These are phyloP conservation scores for Leishmania braziliensis DNA, from an alignment of 208 protist species.

Conservation along the genomic window DNA sequence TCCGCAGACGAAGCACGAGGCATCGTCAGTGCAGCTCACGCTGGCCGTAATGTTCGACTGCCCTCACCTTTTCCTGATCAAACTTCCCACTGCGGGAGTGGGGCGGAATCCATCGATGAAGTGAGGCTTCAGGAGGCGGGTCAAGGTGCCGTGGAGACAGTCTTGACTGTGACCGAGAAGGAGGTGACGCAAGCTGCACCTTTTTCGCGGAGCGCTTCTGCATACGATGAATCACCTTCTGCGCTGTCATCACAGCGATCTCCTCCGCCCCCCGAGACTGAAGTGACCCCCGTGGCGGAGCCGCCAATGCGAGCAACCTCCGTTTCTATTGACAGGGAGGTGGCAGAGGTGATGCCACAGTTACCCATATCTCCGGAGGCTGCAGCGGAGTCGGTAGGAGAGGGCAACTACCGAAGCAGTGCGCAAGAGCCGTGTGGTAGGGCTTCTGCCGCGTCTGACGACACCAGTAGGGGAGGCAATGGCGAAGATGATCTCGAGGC, in stretches of 20 bases:
- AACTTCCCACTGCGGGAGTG: neutral
- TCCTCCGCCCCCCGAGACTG: neutral
- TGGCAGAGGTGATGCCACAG: neutral
- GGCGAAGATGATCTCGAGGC: neutral
- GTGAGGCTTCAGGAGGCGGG: neutral
- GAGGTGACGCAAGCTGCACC: neutral
- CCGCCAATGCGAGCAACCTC: neutral
- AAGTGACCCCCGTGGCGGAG: neutral
- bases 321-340: neutral
- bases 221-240: neutral
- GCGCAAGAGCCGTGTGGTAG: neutral
- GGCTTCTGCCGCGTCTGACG: neutral
- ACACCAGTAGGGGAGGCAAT: neutral
- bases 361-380: neutral
- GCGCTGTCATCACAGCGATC: neutral
- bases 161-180: neutral
- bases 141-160: neutral
- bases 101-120: neutral
- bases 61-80: neutral
- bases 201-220: neutral
- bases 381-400: neutral
- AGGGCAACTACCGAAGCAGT: neutral
- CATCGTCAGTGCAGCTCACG: neutral
- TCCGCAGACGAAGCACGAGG: neutral
- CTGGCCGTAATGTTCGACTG: neutral